Evolutionary conservation across 371 early-diverging fungal genomes (phyloP).

Genomic region (Mortierella sp.): DNA sequence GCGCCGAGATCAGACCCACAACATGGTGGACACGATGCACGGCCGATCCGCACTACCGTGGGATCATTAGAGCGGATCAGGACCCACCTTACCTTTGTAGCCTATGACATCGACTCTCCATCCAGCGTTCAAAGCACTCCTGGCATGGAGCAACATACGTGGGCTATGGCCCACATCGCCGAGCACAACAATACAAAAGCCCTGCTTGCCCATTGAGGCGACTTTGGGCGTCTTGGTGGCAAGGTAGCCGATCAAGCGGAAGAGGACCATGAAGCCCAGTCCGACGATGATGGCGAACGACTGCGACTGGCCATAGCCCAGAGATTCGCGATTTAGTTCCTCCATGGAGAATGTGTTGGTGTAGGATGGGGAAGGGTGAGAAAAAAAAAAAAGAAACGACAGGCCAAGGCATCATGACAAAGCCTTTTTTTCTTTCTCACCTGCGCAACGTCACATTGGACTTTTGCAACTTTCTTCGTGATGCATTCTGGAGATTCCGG

Average conservation of each 20-base stretch:
- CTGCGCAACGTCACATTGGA: no score
- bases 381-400: no score
- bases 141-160: slow-evolving; percentile 94
- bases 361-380: no score
- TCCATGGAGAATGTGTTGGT: no score
- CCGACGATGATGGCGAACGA: slow-evolving; percentile 49
- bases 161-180: slow-evolving; percentile 96
- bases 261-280: slow-evolving; percentile 53
- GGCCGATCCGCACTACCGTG: no score
- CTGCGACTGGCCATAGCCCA: slow-evolving; percentile 42
- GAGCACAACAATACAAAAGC: slow-evolving; percentile 75
- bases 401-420: no score
- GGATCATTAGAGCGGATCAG: not conserved
- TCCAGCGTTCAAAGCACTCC: slow-evolving; percentile 73
- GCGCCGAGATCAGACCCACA: not conserved
- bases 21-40: not conserved
- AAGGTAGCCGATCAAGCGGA: slow-evolving; percentile 45
- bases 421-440: no score
- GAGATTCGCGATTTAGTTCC: slow-evolving; percentile 35
- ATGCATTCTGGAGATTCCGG: no score
- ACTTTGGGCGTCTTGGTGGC: slow-evolving; percentile 30
- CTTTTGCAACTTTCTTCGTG: no score
- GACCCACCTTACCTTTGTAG: slow-evolving; percentile 67
- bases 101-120: slow-evolving; percentile 86
- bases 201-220: slow-evolving; percentile 21